These are phyloP conservation scores for Rhodotorula sphaerocarpa DNA, from an alignment of 768 basidiomycete species.

Conservation along the genomic window DNA sequence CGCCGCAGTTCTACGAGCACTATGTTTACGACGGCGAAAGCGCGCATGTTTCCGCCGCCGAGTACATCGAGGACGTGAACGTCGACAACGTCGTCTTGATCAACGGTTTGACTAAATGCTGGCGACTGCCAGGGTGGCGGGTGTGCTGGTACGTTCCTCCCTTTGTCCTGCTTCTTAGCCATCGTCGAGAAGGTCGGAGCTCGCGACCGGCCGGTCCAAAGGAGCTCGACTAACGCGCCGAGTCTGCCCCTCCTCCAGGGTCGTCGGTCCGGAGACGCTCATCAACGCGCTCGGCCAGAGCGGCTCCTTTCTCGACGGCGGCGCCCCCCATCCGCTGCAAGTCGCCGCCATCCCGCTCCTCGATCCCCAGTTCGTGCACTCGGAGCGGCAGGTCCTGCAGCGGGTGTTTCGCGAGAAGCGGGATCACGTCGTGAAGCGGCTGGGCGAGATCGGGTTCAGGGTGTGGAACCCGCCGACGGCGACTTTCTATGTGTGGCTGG, in stretches of 20 bases:
- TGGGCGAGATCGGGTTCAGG: constrained; percentile 66
- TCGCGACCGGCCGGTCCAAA: too few relatives aligned
- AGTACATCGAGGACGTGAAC: constrained; percentile 79
- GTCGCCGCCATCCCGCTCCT: constrained; percentile 78
- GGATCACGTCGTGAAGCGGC: constrained; percentile 75
- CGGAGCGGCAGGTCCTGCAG: constrained; percentile 55
- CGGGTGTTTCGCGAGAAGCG: constrained; percentile 81
- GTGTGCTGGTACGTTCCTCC: constrained; percentile 52
- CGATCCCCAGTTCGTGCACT: constrained; percentile 53
- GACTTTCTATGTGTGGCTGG: constrained; percentile 80
- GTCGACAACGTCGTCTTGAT: constrained; percentile 52
- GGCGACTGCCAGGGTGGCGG: constrained; percentile 81
- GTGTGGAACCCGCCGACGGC: constrained; percentile 65
- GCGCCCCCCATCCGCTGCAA: constrained; percentile 59
- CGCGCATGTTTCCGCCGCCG: constrained; percentile 59
- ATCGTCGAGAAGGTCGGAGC: background rate
- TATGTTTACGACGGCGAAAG: constrained; percentile 34
- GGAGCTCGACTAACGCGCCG: too few relatives aligned
- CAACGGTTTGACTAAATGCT: constrained; percentile 93
- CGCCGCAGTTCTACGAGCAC: constrained; percentile 17
- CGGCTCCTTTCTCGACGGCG: constrained; percentile 88
- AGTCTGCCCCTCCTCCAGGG: too few relatives aligned
- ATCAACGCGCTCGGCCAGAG: constrained; percentile 86
- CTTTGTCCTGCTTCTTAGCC: background rate
- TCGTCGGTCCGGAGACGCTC: constrained; percentile 79